phyloP scores from a whole-genome alignment of 768 basidiomycete species.

The Ramaria rubella region DNA sequence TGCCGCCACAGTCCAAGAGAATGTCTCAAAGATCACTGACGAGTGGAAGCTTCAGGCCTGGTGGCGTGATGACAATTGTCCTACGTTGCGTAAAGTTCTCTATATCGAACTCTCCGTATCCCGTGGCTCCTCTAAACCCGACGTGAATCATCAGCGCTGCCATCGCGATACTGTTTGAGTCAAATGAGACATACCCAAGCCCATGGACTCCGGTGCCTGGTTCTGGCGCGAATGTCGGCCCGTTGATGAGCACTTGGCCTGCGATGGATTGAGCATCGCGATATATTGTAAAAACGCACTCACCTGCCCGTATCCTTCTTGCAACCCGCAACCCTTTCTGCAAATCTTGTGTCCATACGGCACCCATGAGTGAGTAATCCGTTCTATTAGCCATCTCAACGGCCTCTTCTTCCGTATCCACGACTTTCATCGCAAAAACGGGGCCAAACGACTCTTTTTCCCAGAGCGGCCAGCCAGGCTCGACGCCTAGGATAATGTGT shows the following conservation, averaged over 20 bases:
- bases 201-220: slow-evolving; percentile 32
- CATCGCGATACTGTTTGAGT: neutral
- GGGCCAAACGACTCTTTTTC: slow-evolving; percentile 58
- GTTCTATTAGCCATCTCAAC: slow-evolving; percentile 48
- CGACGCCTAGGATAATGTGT: slow-evolving; percentile 42
- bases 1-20: too few relatives aligned
- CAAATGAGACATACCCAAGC: slow-evolving; percentile 36
- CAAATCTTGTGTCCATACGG: slow-evolving; percentile 50
- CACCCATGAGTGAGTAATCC: slow-evolving; percentile 44
- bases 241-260: slow-evolving; percentile 55
- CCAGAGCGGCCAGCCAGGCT: slow-evolving; percentile 46
- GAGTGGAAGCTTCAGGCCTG: neutral
- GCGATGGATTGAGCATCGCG: neutral
- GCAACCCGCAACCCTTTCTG: slow-evolving; percentile 36
- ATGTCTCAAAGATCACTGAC: slow-evolving; percentile 1
- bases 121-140: slow-evolving; percentile 25
- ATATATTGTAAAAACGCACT: neutral
- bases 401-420: slow-evolving; percentile 46
- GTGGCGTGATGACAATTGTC: slow-evolving; percentile 34
- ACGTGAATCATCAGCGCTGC: neutral
- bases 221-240: slow-evolving; percentile 43
- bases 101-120: slow-evolving; percentile 48
- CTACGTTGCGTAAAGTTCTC: slow-evolving; percentile 44
- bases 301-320: slow-evolving; percentile 41
- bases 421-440: slow-evolving; percentile 39